Conservation (phyloP, 1,139 yeast genomes). For the Protomyces lactucae-debilis region DNA sequence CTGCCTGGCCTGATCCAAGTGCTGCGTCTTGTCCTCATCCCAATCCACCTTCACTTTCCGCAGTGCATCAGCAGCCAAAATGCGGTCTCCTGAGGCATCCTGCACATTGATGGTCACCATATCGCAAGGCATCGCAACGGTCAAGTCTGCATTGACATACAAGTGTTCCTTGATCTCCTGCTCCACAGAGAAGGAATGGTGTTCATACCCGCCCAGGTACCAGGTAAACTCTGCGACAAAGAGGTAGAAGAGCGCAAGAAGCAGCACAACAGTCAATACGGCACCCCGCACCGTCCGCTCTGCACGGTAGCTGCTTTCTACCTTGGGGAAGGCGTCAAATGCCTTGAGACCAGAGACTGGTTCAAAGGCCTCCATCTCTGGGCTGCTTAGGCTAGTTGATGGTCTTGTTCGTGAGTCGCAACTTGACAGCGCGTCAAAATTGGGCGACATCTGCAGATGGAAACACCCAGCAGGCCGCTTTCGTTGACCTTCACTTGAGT, state of each 20-base stretch:
- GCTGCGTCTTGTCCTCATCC: slow-evolving; percentile 30
- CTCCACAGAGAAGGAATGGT: slow-evolving; percentile 68
- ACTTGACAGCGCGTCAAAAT: background rate
- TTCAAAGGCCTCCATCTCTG: slow-evolving; percentile 8
- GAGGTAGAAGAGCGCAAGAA: slow-evolving; percentile 48
- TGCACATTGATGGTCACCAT: slow-evolving; percentile 66
- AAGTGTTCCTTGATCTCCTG: slow-evolving; percentile 52
- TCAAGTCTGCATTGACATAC: slow-evolving; percentile 69
- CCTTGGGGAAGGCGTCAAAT: slow-evolving; percentile 90
- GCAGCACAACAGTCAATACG: slow-evolving; percentile 41
- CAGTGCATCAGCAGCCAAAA: slow-evolving; percentile 70
- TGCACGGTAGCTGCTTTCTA: slow-evolving; percentile 69
- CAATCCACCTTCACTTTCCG: slow-evolving; percentile 40
- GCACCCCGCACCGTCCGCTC: slow-evolving; percentile 70
- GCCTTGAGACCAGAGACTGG: slow-evolving; percentile 37
- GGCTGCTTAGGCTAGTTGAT: background rate
- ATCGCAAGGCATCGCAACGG: slow-evolving; percentile 81
- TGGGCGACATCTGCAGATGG: background rate
- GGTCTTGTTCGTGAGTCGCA: background rate
- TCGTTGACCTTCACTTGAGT: no score
- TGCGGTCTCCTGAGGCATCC: slow-evolving; percentile 72
- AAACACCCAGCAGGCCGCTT: background rate
- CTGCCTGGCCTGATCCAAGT: slow-evolving; percentile 29
- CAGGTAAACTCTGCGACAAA: slow-evolving; percentile 86
- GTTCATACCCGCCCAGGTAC: slow-evolving; percentile 74